Base-by-base conservation (phyloP, 805 yeast genomes). In the Metschnikowia picachoensis region DNA sequence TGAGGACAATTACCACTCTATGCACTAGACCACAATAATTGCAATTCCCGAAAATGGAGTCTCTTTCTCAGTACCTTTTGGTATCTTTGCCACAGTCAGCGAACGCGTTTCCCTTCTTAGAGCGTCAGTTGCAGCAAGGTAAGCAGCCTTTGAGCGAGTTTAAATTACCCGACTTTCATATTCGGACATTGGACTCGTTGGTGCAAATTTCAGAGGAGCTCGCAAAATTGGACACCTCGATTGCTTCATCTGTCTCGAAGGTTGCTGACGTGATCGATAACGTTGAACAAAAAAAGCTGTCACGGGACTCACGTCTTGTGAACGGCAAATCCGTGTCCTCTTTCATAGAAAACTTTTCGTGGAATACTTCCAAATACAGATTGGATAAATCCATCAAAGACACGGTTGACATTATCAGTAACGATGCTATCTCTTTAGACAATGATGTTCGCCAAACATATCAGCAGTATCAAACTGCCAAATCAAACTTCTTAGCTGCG, bases 181-280 rank as follows among this genome's bases (percentile, higher is more conserved):
- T 94, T 52, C 97, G 97, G 28, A 91, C 98, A 11, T 77, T 94
- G 61, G 99, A 94, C 67, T 84, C 90, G 29, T 76, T 94, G 49
- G 95, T 94, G 44, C 82, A 85, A 57, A 91, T 91, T 67, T 82
- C 91, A 64, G 99, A 94, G 60, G 98, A 92, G 60, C 76, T 94
- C 47, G 71, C 79, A 35, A 91, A 89, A 63, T 70, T 84, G 45
- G 99, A 94, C 67, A 70, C 72, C n/a, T 94, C 88, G 66, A 76
- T 92, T 61, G 78, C 77, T 36, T 68, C 74, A 8, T 78, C 94
- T 7, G 80, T 90, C 12, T 62, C 71, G 25, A 95, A 95, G 66
- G 80, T 85, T 30, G 76, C 85, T 44, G 99, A 94, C 56, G 79
- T 88, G 17, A 73, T 91, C 48, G 60, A 68, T 15, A 68, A 74